Base-by-base conservation (phyloP, 257 asterid genomes). In the Hygrophila difformis region DNA sequence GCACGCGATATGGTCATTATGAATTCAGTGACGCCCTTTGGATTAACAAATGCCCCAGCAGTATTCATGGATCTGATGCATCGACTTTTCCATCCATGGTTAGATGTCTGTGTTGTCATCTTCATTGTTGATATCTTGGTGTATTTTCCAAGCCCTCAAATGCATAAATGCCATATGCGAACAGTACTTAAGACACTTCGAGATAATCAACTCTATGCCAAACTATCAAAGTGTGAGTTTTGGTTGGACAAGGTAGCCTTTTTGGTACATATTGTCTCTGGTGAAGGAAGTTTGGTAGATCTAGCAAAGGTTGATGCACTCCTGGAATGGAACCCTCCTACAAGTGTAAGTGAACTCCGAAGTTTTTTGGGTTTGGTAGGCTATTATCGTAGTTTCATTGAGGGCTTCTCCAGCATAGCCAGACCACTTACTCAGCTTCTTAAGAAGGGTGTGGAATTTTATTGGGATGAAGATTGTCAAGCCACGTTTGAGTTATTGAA, bases 51-150 rank as follows among this genome's bases (percentile, higher is more conserved):
- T 26, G 8, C 31, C 0, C 31, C 31, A 26, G 1, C 31, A 26
- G 1, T 8, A 5, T 26, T 26, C 8, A 0, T 26, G 31, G 31
- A 26, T 26, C 31, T 26, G 31, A 26, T 26, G 8, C 7, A 26
- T 26, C 1, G 31, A 8, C 8, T 5, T 26, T 8, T 26, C 31
- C n/a, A 26, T 0, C 4, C 4, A 8, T 26, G 8, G 4, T 26
- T 26, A 26, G 31, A 26, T 8, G 0, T 3, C 4, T 26, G 31
- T 26, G 31, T 26, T 26, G 31, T 26, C 4, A 8, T 48, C n/a
- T 53, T 39, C 22, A 44, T 55, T 0, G 61, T 17, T 14, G 47
- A 45, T 22, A 56, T 44, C 2, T 15, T 56, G 14, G 38, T 56
- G 7, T 56, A 26, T 14, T 44, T 54, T 1, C 18, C 8, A 3